Conservation (phyloP, 768 basidiomycete genomes). For the Boletus huronensis region DNA sequence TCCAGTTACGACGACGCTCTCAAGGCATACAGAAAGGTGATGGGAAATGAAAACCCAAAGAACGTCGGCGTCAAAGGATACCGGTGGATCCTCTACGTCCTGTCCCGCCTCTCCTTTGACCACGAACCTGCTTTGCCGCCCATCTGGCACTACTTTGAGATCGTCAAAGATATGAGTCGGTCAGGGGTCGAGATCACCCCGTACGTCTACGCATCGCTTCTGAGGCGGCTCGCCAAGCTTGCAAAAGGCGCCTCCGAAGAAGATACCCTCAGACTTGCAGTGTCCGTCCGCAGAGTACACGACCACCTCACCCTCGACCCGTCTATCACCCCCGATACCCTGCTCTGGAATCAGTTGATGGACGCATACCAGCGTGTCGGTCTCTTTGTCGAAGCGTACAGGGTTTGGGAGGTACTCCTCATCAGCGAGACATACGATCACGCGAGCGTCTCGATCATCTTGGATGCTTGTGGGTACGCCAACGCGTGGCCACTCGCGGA, state of each 20-base stretch:
- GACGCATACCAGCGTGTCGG: conserved; percentile 81
- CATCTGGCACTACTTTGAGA: conserved; percentile 61
- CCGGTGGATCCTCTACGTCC: conserved; percentile 57
- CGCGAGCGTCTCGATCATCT: conserved; percentile 72
- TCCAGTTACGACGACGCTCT: conserved; percentile 57
- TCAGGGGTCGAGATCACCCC: conserved; percentile 55
- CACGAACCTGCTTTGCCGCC: conserved; percentile 38
- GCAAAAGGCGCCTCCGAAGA: conserved; percentile 33
- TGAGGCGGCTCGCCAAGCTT: conserved; percentile 50
- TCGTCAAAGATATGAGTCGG: conserved; percentile 76
- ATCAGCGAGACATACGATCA: conserved; percentile 55
- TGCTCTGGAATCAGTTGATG: conserved; percentile 83
- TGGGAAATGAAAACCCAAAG: conserved; percentile 24
- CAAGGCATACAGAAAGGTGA: conserved; percentile 49
- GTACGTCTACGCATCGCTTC: conserved; percentile 64
- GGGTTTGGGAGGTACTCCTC: conserved; percentile 77
- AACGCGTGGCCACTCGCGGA: conserved; percentile 48
- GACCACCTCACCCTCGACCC: conserved; percentile 76
- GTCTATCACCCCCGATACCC: conserved; percentile 64
- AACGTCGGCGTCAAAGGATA: conserved; percentile 58
- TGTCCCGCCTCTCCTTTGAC: conserved; percentile 55
- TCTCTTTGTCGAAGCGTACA: conserved; percentile 65
- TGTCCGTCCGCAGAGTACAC: conserved; percentile 62
- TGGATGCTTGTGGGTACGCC: conserved; percentile 78
- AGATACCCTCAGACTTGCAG: conserved; percentile 36